Percentiles rank a stretch among this genome's conserved stretches.
phyloP scores from a whole-genome alignment of 345 rosid genomes.

The Dovyalis caffra region DNA sequence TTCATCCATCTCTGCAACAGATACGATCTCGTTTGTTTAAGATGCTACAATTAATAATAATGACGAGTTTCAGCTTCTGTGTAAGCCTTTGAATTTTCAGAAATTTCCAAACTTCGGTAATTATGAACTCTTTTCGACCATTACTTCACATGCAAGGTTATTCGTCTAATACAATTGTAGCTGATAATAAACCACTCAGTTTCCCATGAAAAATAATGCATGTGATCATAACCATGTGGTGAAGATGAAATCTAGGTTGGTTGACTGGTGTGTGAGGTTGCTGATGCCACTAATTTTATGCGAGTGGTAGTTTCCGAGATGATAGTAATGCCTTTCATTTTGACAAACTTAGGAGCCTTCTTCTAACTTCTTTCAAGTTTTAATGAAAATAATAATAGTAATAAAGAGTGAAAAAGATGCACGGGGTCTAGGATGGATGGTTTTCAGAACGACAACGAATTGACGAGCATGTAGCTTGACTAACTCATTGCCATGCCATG shows the following conservation, averaged over 20 bases:
- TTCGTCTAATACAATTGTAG: not conserved
- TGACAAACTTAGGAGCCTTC: not conserved
- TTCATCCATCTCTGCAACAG: slow-evolving; percentile 8
- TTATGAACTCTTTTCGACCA: not conserved
- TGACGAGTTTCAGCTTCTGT: not conserved
- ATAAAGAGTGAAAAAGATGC: no score
- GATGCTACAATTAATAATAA: no score
- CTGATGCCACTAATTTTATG: not conserved
- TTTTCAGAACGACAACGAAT: no score
- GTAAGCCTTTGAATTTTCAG: not conserved
- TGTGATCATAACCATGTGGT: not conserved
- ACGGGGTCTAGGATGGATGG: no score
- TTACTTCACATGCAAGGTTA: not conserved
- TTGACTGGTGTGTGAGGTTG: slow-evolving; percentile 3
- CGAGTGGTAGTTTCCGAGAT: not conserved
- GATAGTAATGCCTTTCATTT: slow-evolving; percentile 6
- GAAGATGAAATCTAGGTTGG: slow-evolving; percentile 4
- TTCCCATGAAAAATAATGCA: no score
- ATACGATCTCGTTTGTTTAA: not conserved
- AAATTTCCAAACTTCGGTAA: no score
- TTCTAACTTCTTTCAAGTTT: no score
- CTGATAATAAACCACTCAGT: not conserved
- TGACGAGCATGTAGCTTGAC: no score
- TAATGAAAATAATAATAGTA: no score
- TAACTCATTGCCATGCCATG: no score